Base-by-base conservation (phyloP, 345 rosid genomes). In the Melastoma malabathricum region DNA sequence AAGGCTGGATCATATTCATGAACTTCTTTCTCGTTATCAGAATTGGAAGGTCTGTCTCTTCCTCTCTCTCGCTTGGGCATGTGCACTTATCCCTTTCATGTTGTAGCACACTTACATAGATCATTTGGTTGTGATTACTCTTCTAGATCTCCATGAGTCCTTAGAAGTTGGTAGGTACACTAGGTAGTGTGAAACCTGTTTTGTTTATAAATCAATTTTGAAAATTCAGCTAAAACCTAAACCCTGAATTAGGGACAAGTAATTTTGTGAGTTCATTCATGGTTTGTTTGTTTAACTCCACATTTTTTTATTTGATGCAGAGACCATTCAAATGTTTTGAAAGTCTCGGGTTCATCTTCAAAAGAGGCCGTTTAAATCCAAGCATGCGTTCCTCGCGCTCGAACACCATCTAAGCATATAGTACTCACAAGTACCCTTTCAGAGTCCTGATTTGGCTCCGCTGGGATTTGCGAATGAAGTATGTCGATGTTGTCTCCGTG, bases 11-110 rank as follows among this genome's bases (percentile, higher is more conserved):
- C 18, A 57, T 31, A 74, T 75, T 54, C 58, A 55, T 63, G 59
- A 62, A 48, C 75, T 63, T 46, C 63, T 81, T 59, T 72, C 69
- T 52, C 68, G 51, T 38, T 69, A 66, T 51, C 41, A 61, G 27
- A 61, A 58, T 43, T 81, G 84, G 87, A 79, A 83, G 86, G 84
- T 86, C 57, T 59, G 43, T 58, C 51, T 60, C 58, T 64, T 60
- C 48, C 65, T 43, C 54, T 53, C 54, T 50, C 22, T 45, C n/a
- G 39, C 31, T 25, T 19, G 15, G 44, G 3, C 52, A 8, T 15
- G 1, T 17, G 7, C 34, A 25, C 27, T 13, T 12, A 17, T 44
- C 18, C 9, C 6, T 18, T 3, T 17, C 15, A 5, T 12, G 25
- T 13, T 43, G 8, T 53, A 43, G 46, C 15, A 41, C 18, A 13